Base-by-base conservation (phyloP, 1,139 yeast genomes). In the Nakaseomyces glabratus region DNA sequence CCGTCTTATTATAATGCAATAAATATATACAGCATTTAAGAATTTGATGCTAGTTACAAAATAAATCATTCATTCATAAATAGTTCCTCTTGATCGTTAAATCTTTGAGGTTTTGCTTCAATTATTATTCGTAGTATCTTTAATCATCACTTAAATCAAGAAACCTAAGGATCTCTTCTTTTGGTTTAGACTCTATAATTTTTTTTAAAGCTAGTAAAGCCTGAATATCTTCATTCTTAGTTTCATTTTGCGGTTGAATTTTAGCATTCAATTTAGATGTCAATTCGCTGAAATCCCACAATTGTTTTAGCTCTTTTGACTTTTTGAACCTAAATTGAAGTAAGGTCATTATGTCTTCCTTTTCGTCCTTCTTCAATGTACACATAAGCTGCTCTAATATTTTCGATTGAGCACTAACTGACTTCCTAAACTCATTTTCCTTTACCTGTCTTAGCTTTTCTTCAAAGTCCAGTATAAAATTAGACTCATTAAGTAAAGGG, bases 401-500 rank as follows among this genome's bases (percentile, higher is more conserved):
- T 11, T 35, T 29, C 19, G 51, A 51, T 30, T 55, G 55, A 15
- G 37, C 36, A 35, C 52, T 48, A 1, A 58, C 28, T 32, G 44
- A 52, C 22, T 43, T 45, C 4, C 38, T 35, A 7, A 42, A 41
- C 33, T 47, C 49, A 6, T 38, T 44, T 9, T 43, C 51, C 35
- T 48, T 55, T 2, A 50, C 48, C 10, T 51, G 53, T 20, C 63
- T 60, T 12, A 65, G 58, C 35, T 63, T 68, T 32, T 73, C 73
- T 23, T 82, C 57, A 52, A 90, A 90, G 55, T 88, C 95, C 20
- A 86, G 59, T 32, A 81, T 60, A 4, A 90, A 67, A 49, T 85
- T 80, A 32, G 68, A 68, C 46, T 85, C 95, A 0, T 86, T 82
- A 2, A 86, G 49, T 7, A 41, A 14, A 17, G 54, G 44, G 16